Evolutionary conservation across 148 eudicot species (phyloP), one percentile per base, ranked within the genome.

Genomic region (Camellia japonica): DNA sequence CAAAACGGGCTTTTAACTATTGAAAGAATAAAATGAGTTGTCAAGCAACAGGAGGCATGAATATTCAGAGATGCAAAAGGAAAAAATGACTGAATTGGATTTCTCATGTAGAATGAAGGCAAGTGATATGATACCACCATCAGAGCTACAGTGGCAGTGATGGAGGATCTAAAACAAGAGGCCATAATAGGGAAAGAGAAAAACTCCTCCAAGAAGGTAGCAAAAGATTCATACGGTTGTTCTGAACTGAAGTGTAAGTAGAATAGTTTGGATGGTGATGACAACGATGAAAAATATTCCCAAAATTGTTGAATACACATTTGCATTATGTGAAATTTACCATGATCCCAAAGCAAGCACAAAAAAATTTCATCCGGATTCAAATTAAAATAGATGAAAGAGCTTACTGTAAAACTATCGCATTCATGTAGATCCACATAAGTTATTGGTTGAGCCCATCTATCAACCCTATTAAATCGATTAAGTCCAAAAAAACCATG

Each of bases 361-460:
- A 18, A 73, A 13, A 52, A 38, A 19, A 19, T 44, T 19, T 75
- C 41, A 60, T 41, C 12, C 10, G 64, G 18, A 46, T 75, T 59
- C 9, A 69, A 44, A n/a, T 66, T 66, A 69, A 69, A 7, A 18
- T 38, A 38, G 20, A 78, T 54, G 56, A 42, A 42, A 61, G 68
- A 74, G 59, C 80, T 82, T 87, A 96, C 99, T 80, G 95, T 96
- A 86, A 92, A 96, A 75, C 78, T 87, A 67, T 89, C 86, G 76
- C 86, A 84, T 79, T 96, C 97, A 38, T 92, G 91, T 80, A 93
- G 63, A 84, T 92, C 97, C 61, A 96, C 77, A 74, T 93, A 96
- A 14, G 97, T 93, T 81, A 96, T 93, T 19, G 99, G 98, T 74
- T 93, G 98, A 77, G 94, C 90, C 99, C 99, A 96, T 79, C 94